Base-by-base conservation (phyloP, 1,284 basidiomycete species). In the Malassezia pachydermatis region DNA sequence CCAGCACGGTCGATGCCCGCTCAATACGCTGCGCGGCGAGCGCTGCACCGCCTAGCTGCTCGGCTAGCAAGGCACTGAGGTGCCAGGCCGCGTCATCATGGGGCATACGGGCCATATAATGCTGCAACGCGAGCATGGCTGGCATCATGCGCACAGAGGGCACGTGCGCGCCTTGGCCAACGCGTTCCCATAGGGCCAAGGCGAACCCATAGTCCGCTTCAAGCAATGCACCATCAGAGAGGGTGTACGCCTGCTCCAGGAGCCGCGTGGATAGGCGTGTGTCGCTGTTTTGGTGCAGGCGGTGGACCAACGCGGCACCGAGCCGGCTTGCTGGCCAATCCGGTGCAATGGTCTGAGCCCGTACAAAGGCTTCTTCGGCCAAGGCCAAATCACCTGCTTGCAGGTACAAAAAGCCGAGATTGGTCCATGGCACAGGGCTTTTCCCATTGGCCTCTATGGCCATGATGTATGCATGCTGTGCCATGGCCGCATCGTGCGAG, bases 251-350 rank as follows among this genome's bases (percentile, higher is more conserved):
- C 72, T 98, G 89, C 53, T 84, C 84, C 40, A 90, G 81, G 40
- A 96, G 73, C 7, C 81, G 77, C 16, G 76, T 75, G 0, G 86
- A 82, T 48, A 86, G 82, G 13, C 73, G 67, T 7, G 78, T 67
- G 55, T 85, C 80, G n/a, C n/a, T n/a, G 0, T 80, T 81, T 50
- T 84, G 81, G 34, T 75, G 72, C 13, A 78, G 78, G 14, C 88
- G 88, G 23, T 47, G 41, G 17, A 95, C 77, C 33, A 94, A 73
- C 5, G 83, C 88, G 69, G 92, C 89, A 0, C 90, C 94, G 13
- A 94, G 78, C 94, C 94, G 98, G n/a, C 88, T 83, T 23, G 82
- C 71, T 0, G 84, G 79, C 73, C 83, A 84, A 63, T 96, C 92
- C 2, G 94, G 88, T 74, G 96, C 88, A 17, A 90, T 76, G 10